Evolutionary conservation across 2,329 filamentous ascomycete genomes (phyloP), one percentile per base, ranked within the genome.

Genomic region (Fusarium palustre): DNA sequence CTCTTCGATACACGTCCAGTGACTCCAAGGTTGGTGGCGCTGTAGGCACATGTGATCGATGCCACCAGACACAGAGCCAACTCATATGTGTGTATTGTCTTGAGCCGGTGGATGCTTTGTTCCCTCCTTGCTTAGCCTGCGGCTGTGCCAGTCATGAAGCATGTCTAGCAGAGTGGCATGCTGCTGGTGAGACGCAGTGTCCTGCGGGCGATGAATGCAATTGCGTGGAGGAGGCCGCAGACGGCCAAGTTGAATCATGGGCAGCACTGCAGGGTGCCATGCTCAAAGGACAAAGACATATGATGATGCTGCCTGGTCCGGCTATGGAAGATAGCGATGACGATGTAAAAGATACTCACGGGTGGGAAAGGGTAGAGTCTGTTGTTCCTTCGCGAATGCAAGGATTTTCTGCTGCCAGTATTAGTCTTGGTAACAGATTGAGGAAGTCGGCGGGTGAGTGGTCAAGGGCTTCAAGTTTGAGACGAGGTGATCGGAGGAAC

Each of bases 141-240:
- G 88, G 88, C 15, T 91, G 89, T 68, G 85, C 85, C 10, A 84
- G 83, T 53, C 89, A 91, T 75, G 85, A 88, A 46, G 76, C 80
- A 11, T 91, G 89, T 66, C 81, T 88, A 18, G 82, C 82, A 4
- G 86, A 88, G 71, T 89, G 87, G 87, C 86, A 88, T 68, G 83
- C 81, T 9, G 82, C 83, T 8, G 86, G 86, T 24, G 86, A 88
- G 75, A 84, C 79, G 2, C 77, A 84, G 47, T 91, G 89, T 58
- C 87, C 88, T 0, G 88, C 87, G 0, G 88, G 88, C 2, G 89
- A 90, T 72, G 89, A 90, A 74, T 91, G 89, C 72, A 81, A 86
- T 61, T 91, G 89, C 70, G 81, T 85, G 0, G 81, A 85, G 16
- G 85, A 89, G 66, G 87, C 88, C 2, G 81, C 80, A 59, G 83